phyloP scores from a whole-genome alignment of 2,329 filamentous ascomycete species.

The Torrubiella hemipterigena region DNA sequence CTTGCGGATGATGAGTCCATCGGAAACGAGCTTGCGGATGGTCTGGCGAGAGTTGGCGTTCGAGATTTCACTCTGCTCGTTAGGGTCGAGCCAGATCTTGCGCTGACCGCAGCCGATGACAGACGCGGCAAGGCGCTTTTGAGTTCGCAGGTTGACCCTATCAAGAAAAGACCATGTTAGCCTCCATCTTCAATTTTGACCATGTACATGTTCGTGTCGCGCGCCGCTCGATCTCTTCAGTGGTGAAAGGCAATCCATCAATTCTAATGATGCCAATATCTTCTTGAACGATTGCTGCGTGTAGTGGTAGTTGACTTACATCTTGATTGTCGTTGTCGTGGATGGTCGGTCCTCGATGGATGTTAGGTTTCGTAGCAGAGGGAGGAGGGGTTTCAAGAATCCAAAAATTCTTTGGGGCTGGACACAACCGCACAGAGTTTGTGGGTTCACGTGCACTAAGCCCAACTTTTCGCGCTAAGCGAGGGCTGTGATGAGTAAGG shows the following conservation, averaged over 20 bases:
- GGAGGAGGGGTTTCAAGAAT: conserved; percentile 25
- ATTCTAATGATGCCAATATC: too few species aligned
- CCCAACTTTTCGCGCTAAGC: conserved; percentile 21
- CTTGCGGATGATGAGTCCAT: conserved; percentile 99
- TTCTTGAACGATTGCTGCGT: too few species aligned
- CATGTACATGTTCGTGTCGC: background rate
- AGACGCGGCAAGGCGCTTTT: conserved; percentile 99
- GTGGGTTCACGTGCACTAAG: conserved; percentile 28
- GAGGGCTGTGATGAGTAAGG: conserved; percentile 24
- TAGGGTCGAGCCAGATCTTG: conserved; percentile 99
- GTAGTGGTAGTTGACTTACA: conserved; percentile 22
- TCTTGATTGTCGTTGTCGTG: conserved; percentile 30
- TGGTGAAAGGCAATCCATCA: too few species aligned
- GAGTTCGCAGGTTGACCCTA: conserved; percentile 99
- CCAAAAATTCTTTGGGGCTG: conserved; percentile 26
- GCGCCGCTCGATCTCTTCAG: conserved; percentile 4
- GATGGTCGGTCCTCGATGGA: conserved; percentile 29
- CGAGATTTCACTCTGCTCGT: conserved; percentile 98
- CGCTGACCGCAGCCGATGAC: conserved; percentile 98
- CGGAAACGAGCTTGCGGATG: conserved; percentile 97
- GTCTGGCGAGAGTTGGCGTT: conserved; percentile 99
- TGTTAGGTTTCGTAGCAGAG: conserved; percentile 20
- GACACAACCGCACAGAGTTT: conserved; percentile 24
- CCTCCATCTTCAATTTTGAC: conserved; percentile 11
- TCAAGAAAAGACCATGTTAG: conserved; percentile 15